Conservation (phyloP, 495 filamentous ascomycete species). For the Aspergillus sparsus region DNA sequence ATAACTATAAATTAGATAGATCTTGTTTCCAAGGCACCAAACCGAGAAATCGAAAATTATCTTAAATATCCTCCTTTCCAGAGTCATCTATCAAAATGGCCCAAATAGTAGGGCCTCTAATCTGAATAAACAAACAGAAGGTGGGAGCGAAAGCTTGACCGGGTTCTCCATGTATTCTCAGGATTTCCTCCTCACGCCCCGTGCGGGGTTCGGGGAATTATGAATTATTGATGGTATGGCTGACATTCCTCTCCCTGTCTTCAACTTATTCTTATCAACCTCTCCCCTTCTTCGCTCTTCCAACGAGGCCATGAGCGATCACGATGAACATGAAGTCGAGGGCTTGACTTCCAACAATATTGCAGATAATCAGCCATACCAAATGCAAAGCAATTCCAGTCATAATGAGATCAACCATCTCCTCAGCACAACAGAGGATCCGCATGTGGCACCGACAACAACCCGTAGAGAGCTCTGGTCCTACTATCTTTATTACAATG, state of each 20-base stretch:
- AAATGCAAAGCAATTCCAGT: neutral
- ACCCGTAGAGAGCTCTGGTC: conserved; percentile 51
- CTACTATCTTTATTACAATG: conserved; percentile 53
- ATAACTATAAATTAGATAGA: too few relatives aligned
- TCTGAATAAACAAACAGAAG: too few relatives aligned
- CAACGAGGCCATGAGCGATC: neutral
- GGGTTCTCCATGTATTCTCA: neutral
- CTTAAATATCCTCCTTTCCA: too few relatives aligned
- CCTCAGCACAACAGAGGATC: conserved; percentile 42
- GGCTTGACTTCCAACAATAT: neutral
- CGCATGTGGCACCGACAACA: conserved; percentile 47
- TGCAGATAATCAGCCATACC: neutral
- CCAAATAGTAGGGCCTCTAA: too few relatives aligned
- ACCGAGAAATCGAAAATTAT: too few relatives aligned
- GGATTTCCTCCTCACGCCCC: neutral
- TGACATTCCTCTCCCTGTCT: neutral
- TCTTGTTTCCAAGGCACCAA: too few relatives aligned
- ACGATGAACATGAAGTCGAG: neutral
- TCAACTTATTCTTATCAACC: neutral
- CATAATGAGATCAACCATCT: conserved; percentile 39
- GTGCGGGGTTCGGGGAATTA: neutral
- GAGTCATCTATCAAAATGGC: too few relatives aligned
- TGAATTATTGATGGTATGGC: neutral
- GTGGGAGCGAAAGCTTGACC: too few relatives aligned
- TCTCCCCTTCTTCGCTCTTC: neutral